Conservation (phyloP, 1,284 basidiomycete genomes). For the Tetrapyrgos nigripes region DNA sequence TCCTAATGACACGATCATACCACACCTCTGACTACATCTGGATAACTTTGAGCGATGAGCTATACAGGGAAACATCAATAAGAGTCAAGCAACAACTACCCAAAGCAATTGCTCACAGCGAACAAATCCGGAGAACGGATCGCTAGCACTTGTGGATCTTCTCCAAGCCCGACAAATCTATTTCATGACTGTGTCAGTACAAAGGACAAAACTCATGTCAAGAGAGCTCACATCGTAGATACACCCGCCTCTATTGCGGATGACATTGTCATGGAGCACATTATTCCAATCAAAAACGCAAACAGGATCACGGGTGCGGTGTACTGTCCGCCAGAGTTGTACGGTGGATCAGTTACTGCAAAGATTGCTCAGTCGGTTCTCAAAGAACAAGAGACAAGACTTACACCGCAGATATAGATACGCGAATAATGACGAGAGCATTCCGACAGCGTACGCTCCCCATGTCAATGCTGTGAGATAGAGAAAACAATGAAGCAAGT, state of each 20-base stretch:
- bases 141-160: constrained; percentile 80
- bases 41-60: constrained; percentile 69
- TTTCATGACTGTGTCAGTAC: not conserved
- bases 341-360: constrained; percentile 72
- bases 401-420: constrained; percentile 83
- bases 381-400: constrained; percentile 33
- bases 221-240: constrained; percentile 71
- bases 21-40: constrained; percentile 62
- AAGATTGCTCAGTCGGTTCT: not conserved
- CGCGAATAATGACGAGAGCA: constrained; percentile 79
- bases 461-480: constrained; percentile 60
- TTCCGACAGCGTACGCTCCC: constrained; percentile 82
- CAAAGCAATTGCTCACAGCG: constrained; percentile 45
- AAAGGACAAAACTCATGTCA: not conserved
- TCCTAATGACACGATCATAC: constrained; percentile 24
- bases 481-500: constrained; percentile 6
- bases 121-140: constrained; percentile 79
- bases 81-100: not conserved
- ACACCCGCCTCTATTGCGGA: constrained; percentile 82
- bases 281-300: constrained; percentile 80
- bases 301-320: constrained; percentile 82
- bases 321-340: constrained; percentile 77
- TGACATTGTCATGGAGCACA: constrained; percentile 70
- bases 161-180: constrained; percentile 84
- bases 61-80: constrained; percentile 23